phyloP scores from a whole-genome alignment of 305 asterid genomes.

The Fraxinus dipetala region DNA sequence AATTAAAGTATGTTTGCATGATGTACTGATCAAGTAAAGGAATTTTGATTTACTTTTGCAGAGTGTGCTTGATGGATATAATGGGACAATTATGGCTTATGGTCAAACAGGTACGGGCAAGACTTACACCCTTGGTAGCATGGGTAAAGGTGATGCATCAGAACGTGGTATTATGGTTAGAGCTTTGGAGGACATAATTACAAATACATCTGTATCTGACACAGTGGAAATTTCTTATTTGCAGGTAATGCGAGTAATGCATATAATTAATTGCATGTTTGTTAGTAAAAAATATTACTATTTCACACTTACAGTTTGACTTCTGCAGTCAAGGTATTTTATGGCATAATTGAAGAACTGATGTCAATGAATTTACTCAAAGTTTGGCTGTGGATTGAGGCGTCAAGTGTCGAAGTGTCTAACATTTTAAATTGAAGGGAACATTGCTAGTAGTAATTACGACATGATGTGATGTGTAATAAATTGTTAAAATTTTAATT shows the following conservation, averaged over 20 bases:
- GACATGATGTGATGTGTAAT: not conserved
- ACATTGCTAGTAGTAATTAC: not conserved
- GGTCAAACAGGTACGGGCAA: conserved; percentile 98
- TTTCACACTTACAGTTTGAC: not conserved
- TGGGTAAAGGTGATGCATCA: conserved; percentile 72
- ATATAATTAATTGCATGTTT: not conserved
- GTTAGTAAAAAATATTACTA: not conserved
- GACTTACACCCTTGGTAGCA: conserved; percentile 78
- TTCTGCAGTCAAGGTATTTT: not conserved
- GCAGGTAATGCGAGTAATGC: conserved; percentile 49
- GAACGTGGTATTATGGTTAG: conserved; percentile 96
- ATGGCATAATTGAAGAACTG: not conserved
- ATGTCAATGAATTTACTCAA: not conserved
- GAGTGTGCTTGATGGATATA: conserved; percentile 92
- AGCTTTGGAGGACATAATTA: conserved; percentile 78
- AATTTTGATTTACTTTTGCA: conserved; percentile 37
- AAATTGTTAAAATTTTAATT: not conserved
- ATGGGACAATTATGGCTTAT: conserved; percentile 91
- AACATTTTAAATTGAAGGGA: not conserved
- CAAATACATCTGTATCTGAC: conserved; percentile 53
- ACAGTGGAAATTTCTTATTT: conserved; percentile 71
- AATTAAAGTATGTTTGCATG: conserved; percentile 5
- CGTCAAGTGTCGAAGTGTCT: not conserved
- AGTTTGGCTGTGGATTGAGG: not conserved
- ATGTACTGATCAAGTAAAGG: conserved; percentile 2